Percentiles rank a stretch among this genome's conserved stretches.
Evolutionary conservation across 2,329 filamentous ascomycete genomes (phyloP).

Genomic region (Colletotrichum destructivum): DNA sequence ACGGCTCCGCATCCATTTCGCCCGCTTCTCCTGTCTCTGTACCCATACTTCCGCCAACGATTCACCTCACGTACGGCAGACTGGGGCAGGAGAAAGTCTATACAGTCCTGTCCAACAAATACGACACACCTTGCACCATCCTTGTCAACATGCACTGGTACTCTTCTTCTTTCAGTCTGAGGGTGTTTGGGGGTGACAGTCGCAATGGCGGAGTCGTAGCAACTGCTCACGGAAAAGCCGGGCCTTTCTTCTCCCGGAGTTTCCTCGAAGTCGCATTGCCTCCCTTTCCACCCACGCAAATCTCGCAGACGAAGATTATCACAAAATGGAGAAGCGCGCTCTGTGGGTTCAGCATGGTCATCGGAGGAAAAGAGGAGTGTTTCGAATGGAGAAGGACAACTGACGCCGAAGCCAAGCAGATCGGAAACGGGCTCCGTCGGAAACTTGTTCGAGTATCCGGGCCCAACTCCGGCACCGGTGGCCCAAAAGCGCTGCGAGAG

Average conservation of each 20-base stretch:
- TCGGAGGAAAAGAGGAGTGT: neutral
- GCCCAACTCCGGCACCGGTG: neutral
- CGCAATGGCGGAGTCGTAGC: neutral
- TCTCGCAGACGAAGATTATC: neutral
- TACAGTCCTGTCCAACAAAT: neutral
- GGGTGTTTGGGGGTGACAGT: neutral
- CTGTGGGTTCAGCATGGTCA: neutral
- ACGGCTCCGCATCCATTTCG: neutral
- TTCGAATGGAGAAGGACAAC: neutral
- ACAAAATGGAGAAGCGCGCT: neutral
- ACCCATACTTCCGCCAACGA: neutral
- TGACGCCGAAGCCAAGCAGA: neutral
- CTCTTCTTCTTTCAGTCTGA: neutral
- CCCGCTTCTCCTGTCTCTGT: neutral
- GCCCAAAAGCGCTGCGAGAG: neutral
- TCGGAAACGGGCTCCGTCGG: neutral
- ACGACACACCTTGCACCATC: neutral
- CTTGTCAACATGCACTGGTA: neutral
- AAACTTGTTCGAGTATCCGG: neutral
- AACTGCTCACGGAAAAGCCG: neutral
- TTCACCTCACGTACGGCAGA: neutral
- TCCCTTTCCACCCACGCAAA: too few relatives aligned
- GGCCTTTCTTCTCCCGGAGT: neutral
- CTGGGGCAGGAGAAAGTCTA: neutral
- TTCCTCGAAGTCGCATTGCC: neutral